Evolutionary conservation across 2,329 filamentous ascomycete genomes (phyloP), one percentile per base, ranked within the genome.

Genomic region (Aspergillus sp.): DNA sequence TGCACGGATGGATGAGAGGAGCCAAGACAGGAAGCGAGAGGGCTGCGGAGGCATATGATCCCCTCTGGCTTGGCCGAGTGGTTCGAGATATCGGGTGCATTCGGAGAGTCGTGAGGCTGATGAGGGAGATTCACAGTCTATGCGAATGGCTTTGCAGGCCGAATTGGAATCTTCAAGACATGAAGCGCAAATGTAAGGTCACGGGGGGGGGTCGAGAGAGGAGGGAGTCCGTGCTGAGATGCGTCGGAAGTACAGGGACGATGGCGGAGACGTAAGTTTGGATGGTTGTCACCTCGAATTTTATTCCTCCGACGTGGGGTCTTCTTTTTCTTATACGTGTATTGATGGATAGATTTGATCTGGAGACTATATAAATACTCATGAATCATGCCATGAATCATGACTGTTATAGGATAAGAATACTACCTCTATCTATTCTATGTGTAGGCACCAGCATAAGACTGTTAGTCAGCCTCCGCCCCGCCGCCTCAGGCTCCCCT

Each of bases 111-210:
- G 36, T 36, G 41, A 47, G 53, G 55, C 53, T 55, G 47, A 52
- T 46, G 38, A 17, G 50, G 29, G 47, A 57, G 44, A 38, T 40
- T 45, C 46, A 54, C n/a, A 41, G 57, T 53, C 53, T 56, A 51
- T 47, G 50, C 49, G 29, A 36, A 51, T 46, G 42, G 23, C 36
- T 50, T 51, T 38, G 31, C 52, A 50, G 54, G 42, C 54, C 40
- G 34, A 50, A 56, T 54, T 45, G 32, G 52, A 56, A 61, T 57
- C 47, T 43, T 44, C 45, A 54, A 53, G 58, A 55, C 57, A 59
- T 59, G 53, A 51, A 21, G 49, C 47, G 49, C 56, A 47, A 38
- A 41, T 45, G 14, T 17, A 42, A 43, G 51, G 48, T 38, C 44
- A 48, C 42, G 53, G 54, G 47, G 53, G 53, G n/a, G n/a, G n/a